These are phyloP conservation scores for Curvularia sp. DNA, from an alignment of 2,329 filamentous ascomycete genomes.

Conservation along the genomic window DNA sequence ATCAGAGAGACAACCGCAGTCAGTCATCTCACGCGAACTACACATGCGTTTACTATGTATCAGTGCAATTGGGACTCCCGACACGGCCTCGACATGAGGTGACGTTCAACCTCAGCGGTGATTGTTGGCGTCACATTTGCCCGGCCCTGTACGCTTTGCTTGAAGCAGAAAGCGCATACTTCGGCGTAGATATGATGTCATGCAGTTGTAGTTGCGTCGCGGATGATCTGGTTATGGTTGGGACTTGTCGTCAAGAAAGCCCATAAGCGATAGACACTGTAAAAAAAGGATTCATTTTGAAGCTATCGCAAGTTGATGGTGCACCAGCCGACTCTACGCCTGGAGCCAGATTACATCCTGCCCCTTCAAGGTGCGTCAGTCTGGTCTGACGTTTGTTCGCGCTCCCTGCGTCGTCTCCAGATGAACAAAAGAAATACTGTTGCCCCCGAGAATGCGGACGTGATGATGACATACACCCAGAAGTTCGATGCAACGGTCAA, in stretches of 20 bases:
- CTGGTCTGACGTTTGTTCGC: neutral
- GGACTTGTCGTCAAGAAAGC: neutral
- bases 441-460: conserved; percentile 15
- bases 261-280: neutral
- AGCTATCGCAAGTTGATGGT: neutral
- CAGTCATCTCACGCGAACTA: too few species aligned
- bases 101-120: too few species aligned
- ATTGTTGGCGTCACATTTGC: too few species aligned
- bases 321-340: neutral
- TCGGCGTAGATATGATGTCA: neutral
- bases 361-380: neutral
- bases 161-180: neutral
- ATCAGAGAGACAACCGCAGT: too few species aligned
- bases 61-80: too few species aligned
- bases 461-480: conserved; percentile 21
- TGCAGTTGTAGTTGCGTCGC: neutral
- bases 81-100: too few species aligned
- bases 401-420: conserved; percentile 15
- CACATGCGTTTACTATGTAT: too few species aligned
- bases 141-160: neutral
- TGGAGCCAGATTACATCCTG: neutral
- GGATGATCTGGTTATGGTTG: neutral
- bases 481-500: conserved; percentile 21
- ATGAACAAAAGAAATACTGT: conserved; percentile 14
- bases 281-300: neutral